Percentiles rank a stretch among this genome's conserved stretches.
phyloP scores from a whole-genome alignment of 257 asterid genomes.

The Gynochthodes officinalis region DNA sequence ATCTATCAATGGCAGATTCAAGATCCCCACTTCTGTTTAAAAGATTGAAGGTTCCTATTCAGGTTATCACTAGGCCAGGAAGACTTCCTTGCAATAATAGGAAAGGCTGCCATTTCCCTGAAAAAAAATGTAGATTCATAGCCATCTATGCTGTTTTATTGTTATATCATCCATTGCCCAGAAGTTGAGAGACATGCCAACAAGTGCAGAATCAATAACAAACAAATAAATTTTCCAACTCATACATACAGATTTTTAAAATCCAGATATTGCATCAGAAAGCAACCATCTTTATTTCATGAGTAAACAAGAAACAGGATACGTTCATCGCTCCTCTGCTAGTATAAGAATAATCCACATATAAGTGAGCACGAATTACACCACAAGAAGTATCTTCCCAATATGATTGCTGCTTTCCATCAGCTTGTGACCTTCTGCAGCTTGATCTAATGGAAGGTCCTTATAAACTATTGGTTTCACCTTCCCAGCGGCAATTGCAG shows the following conservation, averaged over 20 bases:
- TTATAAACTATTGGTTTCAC: conserved; percentile 72
- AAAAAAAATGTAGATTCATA: neutral
- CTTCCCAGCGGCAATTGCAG: conserved; percentile 75
- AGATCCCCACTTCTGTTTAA: no score
- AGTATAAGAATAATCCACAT: neutral
- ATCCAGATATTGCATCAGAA: neutral
- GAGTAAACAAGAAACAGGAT: neutral
- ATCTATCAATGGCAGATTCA: no score
- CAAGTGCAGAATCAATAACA: neutral
- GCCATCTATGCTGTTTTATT: no score
- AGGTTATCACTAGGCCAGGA: no score
- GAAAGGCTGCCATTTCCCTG: neutral
- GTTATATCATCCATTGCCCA: neutral
- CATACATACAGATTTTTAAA: neutral
- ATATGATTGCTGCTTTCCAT: conserved; percentile 91
- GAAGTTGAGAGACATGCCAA: neutral
- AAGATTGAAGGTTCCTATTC: no score
- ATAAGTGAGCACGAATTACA: conserved; percentile 15
- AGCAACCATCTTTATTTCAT: neutral
- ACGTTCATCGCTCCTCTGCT: neutral
- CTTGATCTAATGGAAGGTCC: conserved; percentile 57
- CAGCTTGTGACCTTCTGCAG: conserved; percentile 71
- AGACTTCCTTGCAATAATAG: neutral
- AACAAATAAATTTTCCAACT: no score
- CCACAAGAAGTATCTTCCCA: conserved; percentile 75